Evolutionary conservation across 78 protist species (phyloP), one percentile per base, ranked within the genome.

Genomic region (slime mould (Dictyostelium discoideum)): DNA sequence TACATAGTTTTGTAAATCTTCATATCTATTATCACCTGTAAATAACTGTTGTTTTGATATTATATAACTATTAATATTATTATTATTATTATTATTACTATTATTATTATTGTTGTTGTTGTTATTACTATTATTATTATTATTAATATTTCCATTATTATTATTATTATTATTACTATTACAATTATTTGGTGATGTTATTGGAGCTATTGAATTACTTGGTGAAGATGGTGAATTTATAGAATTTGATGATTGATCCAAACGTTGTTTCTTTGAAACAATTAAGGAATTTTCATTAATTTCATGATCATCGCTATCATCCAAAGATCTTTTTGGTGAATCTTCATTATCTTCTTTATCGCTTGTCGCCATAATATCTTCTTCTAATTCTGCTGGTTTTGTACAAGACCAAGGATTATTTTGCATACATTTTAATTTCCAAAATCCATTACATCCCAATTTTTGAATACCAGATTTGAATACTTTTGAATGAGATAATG

Each of bases 371-470:
- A 54, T 84, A 6, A 57, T 76, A 22, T 60, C 92, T 22, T 86
- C 92, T 10, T 86, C 92, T 29, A 86, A 54, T 20, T 73, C 85
- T 24, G 72, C 85, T 44, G 83, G 83, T 54, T 90, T 90, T 2
- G 39, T 42, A 39, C 84, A 29, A 3, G 95, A 69, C 95, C 95
- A 90, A 46, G 95, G 95, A 82, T 69, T 90, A 74, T 74, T 74
- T 39, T 67, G 54, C 22, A 81, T 54, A 20, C 32, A 69, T 82
- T 90, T 90, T 54, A 90, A 90, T 57, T 82, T 90, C 95, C 95
- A 90, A 82, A 81, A 90, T 24, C 95, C 95, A 82, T 90, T 90
- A n/a, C 95, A 90, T 16, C 95, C 95, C 44, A 90, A 80, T 82
- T 90, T 90, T 82, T 90, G 95, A 5, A 83, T 80, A 48, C 95